These are phyloP conservation scores for Neurospora sp. DNA, from an alignment of 495 filamentous ascomycete species.

Conservation along the genomic window DNA sequence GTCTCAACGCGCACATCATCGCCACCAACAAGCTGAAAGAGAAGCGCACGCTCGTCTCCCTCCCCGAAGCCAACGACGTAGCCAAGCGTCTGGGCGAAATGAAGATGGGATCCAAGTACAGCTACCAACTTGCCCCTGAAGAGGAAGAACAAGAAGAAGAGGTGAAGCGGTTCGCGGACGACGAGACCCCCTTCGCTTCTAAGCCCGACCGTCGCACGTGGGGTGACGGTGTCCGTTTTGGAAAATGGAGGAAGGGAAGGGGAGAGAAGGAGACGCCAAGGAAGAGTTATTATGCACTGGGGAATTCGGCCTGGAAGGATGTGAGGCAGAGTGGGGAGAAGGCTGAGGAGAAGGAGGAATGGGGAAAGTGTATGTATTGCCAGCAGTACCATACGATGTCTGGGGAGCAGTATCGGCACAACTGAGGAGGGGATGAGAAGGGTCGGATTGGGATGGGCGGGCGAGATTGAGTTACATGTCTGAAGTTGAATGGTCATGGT, in stretches of 20 bases:
- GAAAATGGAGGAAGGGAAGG: background rate
- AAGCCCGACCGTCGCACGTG: background rate
- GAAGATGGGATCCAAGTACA: constrained; percentile 11
- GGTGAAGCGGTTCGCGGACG: background rate
- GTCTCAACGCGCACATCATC: background rate
- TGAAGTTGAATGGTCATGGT: background rate
- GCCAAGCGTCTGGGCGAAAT: constrained; percentile 48
- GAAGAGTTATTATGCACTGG: background rate
- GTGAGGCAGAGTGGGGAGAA: background rate
- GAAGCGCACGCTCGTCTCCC: constrained; percentile 54
- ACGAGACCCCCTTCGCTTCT: background rate
- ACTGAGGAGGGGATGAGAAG: background rate
- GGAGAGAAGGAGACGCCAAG: background rate
- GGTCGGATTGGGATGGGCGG: background rate
- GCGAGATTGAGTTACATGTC: background rate
- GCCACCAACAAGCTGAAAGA: constrained; percentile 1
- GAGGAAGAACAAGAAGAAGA: background rate
- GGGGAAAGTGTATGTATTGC: background rate
- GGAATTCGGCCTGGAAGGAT: background rate
- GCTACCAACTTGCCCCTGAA: constrained; percentile 2
- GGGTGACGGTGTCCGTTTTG: background rate
- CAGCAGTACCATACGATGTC: background rate
- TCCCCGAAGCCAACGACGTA: constrained; percentile 65
- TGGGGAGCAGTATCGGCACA: background rate
- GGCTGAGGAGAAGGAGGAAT: background rate